Conservation (phyloP, 345 rosid species). For the Salix koriyanagi region DNA sequence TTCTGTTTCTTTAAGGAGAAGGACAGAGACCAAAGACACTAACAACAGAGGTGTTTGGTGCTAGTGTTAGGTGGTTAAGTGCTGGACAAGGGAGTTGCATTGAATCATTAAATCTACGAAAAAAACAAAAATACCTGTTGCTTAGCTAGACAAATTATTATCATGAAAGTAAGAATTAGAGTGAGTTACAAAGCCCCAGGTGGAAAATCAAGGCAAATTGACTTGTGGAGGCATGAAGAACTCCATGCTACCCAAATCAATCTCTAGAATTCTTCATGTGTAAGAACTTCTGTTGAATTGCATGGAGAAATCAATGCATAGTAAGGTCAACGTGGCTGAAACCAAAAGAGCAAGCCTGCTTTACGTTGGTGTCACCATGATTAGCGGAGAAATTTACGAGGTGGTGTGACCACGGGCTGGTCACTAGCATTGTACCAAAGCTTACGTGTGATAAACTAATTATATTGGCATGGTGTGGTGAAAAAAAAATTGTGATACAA, state of each 20-base stretch:
- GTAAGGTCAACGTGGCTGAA: not conserved
- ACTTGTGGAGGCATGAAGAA: not conserved
- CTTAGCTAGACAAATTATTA: constrained; percentile 9
- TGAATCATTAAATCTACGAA: constrained; percentile 24
- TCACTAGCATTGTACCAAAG: not conserved
- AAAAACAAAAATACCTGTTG: constrained; percentile 1
- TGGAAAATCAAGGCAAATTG: not conserved
- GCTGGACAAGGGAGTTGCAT: constrained; percentile 38
- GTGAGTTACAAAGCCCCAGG: not conserved
- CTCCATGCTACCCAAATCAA: not conserved
- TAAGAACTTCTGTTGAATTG: not conserved
- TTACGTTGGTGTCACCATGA: constrained; percentile 12
- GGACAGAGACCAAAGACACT: constrained; percentile 19
- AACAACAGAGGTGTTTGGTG: constrained; percentile 27
- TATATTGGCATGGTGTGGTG: not conserved
- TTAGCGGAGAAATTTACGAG: not conserved
- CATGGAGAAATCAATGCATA: not conserved
- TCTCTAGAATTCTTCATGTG: not conserved
- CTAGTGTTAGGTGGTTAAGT: constrained; percentile 47
- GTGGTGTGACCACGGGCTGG: not conserved
- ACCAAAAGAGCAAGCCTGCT: not conserved
- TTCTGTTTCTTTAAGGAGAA: constrained; percentile 58
- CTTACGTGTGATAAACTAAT: not conserved
- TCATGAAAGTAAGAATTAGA: constrained; percentile 1
- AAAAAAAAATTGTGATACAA: not conserved